Percentiles rank a stretch among this genome's conserved stretches.
These are phyloP conservation scores for Aristolochia contorta DNA, from an alignment of 164 flowering plant genomes.

Conservation along the genomic window DNA sequence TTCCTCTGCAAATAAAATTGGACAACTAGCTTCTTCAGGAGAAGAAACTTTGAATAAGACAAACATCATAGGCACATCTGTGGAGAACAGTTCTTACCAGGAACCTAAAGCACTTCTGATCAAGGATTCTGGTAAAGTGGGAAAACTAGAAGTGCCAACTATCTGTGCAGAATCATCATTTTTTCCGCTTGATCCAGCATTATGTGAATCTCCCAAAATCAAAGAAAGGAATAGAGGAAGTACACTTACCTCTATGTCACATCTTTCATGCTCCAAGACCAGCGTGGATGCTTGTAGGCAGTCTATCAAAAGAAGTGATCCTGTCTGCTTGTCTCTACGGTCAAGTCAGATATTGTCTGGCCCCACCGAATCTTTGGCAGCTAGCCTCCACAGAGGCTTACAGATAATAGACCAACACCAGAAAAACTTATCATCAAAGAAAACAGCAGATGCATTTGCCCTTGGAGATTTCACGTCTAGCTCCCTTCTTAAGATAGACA, in stretches of 20 bases:
- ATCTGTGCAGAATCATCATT: constrained; percentile 10
- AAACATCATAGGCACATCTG: background rate
- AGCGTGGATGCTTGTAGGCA: constrained; percentile 22
- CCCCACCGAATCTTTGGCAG: constrained; percentile 79
- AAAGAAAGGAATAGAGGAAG: constrained; percentile 39
- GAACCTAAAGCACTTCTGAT: background rate
- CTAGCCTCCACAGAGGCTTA: constrained; percentile 87
- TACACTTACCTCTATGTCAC: constrained; percentile 19
- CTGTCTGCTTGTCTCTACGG: constrained; percentile 43
- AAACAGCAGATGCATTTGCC: constrained; percentile 58
- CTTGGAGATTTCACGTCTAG: constrained; percentile 62
- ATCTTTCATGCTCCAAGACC: constrained; percentile 21
- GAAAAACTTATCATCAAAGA: constrained; percentile 34
- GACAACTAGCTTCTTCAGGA: too few species aligned
- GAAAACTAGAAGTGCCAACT: background rate
- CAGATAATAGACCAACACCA: constrained; percentile 83
- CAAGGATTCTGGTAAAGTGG: background rate
- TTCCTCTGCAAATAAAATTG: constrained; percentile 9
- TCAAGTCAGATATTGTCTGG: constrained; percentile 52
- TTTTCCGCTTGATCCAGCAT: constrained; percentile 50
- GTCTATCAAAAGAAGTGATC: constrained; percentile 39
- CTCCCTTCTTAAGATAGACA: constrained; percentile 39
- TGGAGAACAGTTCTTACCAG: constrained; percentile 27
- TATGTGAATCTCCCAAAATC: constrained; percentile 88
- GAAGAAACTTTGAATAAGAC: background rate